phyloP scores from a whole-genome alignment of 192 early-diverging fungal species.

The Coemansia sp. region DNA sequence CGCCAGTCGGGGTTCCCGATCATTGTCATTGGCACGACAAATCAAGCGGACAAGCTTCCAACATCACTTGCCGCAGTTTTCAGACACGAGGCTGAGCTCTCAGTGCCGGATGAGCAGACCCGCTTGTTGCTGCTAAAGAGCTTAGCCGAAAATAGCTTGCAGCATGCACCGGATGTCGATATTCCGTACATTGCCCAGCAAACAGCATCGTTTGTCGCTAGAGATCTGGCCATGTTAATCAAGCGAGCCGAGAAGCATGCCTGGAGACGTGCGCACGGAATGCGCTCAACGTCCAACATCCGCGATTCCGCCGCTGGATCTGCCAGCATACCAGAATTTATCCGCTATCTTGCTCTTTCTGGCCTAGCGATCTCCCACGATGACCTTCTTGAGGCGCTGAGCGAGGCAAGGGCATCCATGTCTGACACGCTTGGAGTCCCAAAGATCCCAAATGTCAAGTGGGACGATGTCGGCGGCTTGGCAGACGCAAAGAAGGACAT shows the following conservation, averaged over 20 bases:
- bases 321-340: slow-evolving; percentile 8
- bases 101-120: slow-evolving; percentile 72
- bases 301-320: background rate
- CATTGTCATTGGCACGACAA: slow-evolving; percentile 76
- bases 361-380: slow-evolving; percentile 74
- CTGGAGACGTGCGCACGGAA: slow-evolving; percentile 54
- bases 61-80: slow-evolving; percentile 77
- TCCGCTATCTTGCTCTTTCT: slow-evolving; percentile 65
- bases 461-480: slow-evolving; percentile 98
- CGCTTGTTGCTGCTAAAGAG: slow-evolving; percentile 69
- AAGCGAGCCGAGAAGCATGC: slow-evolving; percentile 71
- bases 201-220: slow-evolving; percentile 87
- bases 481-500: slow-evolving; percentile 91
- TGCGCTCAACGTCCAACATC: background rate
- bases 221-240: slow-evolving; percentile 80
- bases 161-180: slow-evolving; percentile 78
- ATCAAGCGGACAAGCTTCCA: slow-evolving; percentile 80
- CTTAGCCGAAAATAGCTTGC: slow-evolving; percentile 44
- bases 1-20: slow-evolving; percentile 66
- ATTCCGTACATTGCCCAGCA: slow-evolving; percentile 78
- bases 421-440: slow-evolving; percentile 94
- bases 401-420: slow-evolving; percentile 76
- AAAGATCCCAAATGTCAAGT: slow-evolving; percentile 97
- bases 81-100: slow-evolving; percentile 72
- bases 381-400: slow-evolving; percentile 82